These are phyloP conservation scores for Colletotrichum chlorophyti DNA, from an alignment of 2,329 filamentous ascomycete genomes.

Conservation along the genomic window DNA sequence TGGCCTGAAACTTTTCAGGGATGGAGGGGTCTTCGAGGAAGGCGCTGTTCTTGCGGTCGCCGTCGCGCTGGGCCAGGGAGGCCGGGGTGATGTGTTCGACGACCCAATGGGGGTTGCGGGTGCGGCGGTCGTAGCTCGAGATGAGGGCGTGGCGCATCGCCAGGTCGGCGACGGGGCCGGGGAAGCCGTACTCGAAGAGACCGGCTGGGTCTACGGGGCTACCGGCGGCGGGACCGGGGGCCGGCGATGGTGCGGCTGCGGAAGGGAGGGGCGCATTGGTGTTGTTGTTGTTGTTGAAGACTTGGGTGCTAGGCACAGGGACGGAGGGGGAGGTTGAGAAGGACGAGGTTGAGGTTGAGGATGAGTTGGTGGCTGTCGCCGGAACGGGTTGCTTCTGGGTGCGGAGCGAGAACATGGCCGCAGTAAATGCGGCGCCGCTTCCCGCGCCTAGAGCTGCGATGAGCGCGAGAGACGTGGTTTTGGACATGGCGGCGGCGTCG, in stretches of 20 bases:
- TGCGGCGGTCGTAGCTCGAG: conserved; percentile 88
- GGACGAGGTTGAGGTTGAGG: conserved; percentile 34
- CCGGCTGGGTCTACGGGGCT: conserved; percentile 75
- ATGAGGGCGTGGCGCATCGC: conserved; percentile 78
- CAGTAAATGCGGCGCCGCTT: conserved; percentile 76
- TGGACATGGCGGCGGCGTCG: conserved; percentile 71
- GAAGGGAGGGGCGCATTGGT: conserved; percentile 35
- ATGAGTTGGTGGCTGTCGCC: conserved; percentile 35
- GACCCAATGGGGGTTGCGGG: conserved; percentile 92
- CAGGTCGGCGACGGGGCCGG: conserved; percentile 86
- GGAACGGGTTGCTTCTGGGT: conserved; percentile 44
- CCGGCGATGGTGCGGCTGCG: conserved; percentile 33
- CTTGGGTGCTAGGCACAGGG: conserved; percentile 65
- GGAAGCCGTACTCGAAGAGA: conserved; percentile 88
- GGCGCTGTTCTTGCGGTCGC: conserved; percentile 81
- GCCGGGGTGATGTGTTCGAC: conserved; percentile 94
- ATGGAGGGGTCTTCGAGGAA: conserved; percentile 85
- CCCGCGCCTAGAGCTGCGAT: conserved; percentile 80
- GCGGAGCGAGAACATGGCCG: conserved; percentile 69
- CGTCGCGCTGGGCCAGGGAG: conserved; percentile 77
- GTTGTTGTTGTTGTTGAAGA: conserved; percentile 41
- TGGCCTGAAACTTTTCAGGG: conserved; percentile 86
- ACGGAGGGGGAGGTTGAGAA: conserved; percentile 39
- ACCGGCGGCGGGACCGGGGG: conserved; percentile 39
- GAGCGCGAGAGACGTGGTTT: conserved; percentile 72